Percentiles rank a stretch among this genome's conserved stretches.
phyloP scores from a whole-genome alignment of 768 basidiomycete species.

The Mycena amicta region DNA sequence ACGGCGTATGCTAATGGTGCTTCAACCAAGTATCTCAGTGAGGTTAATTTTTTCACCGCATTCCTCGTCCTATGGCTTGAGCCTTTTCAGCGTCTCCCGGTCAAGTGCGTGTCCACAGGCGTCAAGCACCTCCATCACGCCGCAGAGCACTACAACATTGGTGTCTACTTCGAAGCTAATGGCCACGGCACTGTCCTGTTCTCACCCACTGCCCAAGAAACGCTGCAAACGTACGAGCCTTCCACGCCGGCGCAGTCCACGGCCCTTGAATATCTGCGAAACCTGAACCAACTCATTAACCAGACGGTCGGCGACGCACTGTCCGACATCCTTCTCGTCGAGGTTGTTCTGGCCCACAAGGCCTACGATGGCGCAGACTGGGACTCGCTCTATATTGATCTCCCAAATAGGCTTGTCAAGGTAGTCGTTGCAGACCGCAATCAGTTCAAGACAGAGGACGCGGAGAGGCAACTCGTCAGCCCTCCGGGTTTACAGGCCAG shows the following conservation, averaged over 20 bases:
- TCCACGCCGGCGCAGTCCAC: conserved; percentile 82
- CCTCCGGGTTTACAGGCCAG: conserved; percentile 79
- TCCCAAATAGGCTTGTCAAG: conserved; percentile 94
- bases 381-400: conserved; percentile 90
- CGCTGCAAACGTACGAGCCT: conserved; percentile 65
- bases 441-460: conserved; percentile 88
- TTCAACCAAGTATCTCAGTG: conserved; percentile 88
- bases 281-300: conserved; percentile 86
- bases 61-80: not conserved
- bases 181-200: conserved; percentile 98
- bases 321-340: conserved; percentile 94
- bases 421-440: conserved; percentile 83
- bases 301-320: conserved; percentile 98
- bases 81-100: conserved; percentile 77
- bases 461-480: conserved; percentile 83
- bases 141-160: conserved; percentile 89
- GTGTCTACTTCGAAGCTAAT: conserved; percentile 99
- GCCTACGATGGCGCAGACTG: conserved; percentile 83
- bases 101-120: conserved; percentile 93
- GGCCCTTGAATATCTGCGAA: conserved; percentile 74
- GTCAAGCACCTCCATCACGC: conserved; percentile 99
- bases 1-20: conserved; percentile 98
- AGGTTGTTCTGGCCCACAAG: conserved; percentile 87
- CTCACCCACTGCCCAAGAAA: conserved; percentile 71
- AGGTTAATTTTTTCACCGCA: conserved; percentile 44